phyloP scores from a whole-genome alignment of 148 eudicot genomes.

The Hydrangea macrophylla region DNA sequence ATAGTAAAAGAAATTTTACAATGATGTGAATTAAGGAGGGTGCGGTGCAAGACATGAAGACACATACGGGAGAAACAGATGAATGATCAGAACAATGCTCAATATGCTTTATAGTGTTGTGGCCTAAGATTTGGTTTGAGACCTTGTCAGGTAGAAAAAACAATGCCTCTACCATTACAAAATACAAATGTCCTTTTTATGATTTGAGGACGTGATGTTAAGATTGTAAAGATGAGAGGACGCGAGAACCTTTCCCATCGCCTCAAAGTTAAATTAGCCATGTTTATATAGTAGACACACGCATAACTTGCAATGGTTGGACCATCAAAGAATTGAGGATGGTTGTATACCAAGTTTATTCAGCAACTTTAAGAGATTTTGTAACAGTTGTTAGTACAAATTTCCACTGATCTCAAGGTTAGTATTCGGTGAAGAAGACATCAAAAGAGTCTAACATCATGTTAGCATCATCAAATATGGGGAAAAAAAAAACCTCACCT shows the following conservation, averaged over 20 bases:
- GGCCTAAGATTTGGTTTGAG: background rate
- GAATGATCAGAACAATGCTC: too few species aligned
- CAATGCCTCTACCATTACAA: background rate
- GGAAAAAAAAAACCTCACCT: slow-evolving; percentile 18
- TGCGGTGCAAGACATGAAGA: too few species aligned
- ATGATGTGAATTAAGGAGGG: too few species aligned
- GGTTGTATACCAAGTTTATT: background rate
- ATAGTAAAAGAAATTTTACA: too few species aligned
- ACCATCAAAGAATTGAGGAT: background rate
- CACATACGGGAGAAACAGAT: too few species aligned
- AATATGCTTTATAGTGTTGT: background rate
- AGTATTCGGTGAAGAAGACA: background rate
- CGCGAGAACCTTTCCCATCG: background rate
- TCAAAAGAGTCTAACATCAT: slow-evolving; percentile 3
- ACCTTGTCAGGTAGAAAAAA: background rate
- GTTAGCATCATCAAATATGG: background rate
- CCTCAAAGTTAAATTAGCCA: background rate
- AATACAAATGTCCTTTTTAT: background rate
- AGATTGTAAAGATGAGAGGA: background rate
- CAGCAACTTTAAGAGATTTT: background rate
- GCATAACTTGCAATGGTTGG: background rate
- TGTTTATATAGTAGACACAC: background rate
- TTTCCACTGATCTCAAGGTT: background rate
- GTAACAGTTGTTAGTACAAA: background rate
- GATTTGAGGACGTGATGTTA: background rate